A percentile compares a stretch with the other conserved stretches of the same genome.
Evolutionary conservation across 75 land plant genomes (phyloP).

Genomic region (Sequoiadendron giganteum): DNA sequence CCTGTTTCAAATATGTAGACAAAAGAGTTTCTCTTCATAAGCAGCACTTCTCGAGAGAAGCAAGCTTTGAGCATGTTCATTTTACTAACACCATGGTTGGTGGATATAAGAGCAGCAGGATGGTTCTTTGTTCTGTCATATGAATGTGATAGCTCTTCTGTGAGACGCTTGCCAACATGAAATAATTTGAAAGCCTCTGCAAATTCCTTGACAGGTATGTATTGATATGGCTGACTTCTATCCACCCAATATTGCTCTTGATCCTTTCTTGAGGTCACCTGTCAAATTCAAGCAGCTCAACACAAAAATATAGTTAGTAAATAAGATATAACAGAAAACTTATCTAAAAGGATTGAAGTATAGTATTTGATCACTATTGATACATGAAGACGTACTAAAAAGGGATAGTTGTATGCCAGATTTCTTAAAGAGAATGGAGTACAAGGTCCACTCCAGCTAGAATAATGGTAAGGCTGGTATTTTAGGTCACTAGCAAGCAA

Average conservation of each 20-base stretch:
- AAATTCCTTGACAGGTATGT: slow-evolving; percentile 34
- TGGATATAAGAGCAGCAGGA: slow-evolving; percentile 50
- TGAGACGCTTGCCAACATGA: slow-evolving; percentile 20
- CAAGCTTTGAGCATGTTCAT: slow-evolving; percentile 71
- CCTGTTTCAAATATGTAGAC: slow-evolving; percentile 70
- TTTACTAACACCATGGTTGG: slow-evolving; percentile 54
- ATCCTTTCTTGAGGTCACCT: slow-evolving; percentile 54
- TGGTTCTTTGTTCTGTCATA: slow-evolving; percentile 36
- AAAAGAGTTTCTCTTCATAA: slow-evolving; percentile 87
- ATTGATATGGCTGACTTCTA: slow-evolving; percentile 24
- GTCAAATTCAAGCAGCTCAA: background rate
- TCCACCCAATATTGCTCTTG: slow-evolving; percentile 55
- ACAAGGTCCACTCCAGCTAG: background rate
- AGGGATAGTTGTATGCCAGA: background rate
- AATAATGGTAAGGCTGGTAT: background rate
- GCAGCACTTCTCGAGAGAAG: slow-evolving; percentile 55
- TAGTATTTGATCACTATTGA: background rate
- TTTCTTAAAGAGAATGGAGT: background rate
- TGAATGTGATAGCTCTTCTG: slow-evolving; percentile 28
- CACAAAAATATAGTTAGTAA: slow-evolving; percentile 27
- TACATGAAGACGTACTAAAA: background rate
- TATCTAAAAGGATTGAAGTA: background rate
- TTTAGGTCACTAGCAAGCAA: background rate
- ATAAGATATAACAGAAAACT: background rate
- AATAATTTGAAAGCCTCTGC: slow-evolving; percentile 26